These are phyloP conservation scores for Arthrinium phaeospermum DNA, from an alignment of 2,329 filamentous ascomycete species.

Conservation along the genomic window DNA sequence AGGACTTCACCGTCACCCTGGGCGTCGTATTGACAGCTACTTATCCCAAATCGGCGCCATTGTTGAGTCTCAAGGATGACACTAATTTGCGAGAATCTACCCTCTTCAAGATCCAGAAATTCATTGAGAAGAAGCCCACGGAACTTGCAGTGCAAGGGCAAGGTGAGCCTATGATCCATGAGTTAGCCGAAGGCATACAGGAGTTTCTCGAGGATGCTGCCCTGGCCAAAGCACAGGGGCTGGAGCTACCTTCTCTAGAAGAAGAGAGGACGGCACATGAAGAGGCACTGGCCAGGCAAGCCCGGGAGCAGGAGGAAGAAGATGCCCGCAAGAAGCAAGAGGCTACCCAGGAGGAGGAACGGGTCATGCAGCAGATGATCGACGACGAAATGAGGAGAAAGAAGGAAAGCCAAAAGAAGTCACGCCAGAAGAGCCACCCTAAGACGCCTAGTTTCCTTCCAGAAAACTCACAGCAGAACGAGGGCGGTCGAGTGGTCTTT, in stretches of 20 bases:
- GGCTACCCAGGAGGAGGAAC: constrained; percentile 71
- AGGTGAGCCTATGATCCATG: constrained; percentile 64
- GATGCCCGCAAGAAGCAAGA: constrained; percentile 59
- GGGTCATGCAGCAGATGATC: constrained; percentile 72
- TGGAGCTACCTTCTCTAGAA: constrained; percentile 82
- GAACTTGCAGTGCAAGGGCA: constrained; percentile 58
- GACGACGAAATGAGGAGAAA: constrained; percentile 74
- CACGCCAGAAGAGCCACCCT: constrained; percentile 64
- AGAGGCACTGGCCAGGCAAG: constrained; percentile 68
- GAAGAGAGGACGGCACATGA: constrained; percentile 88
- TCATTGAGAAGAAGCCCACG: constrained; percentile 63
- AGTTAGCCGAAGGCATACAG: constrained; percentile 72
- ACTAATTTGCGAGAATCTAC: constrained; percentile 72
- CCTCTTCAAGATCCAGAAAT: constrained; percentile 71
- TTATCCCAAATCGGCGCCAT: constrained; percentile 84
- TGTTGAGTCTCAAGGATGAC: constrained; percentile 71
- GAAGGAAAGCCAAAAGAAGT: constrained; percentile 67
- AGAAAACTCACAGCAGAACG: constrained; percentile 39
- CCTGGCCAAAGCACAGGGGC: constrained; percentile 73
- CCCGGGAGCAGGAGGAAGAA: constrained; percentile 59
- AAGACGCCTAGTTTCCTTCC: constrained; percentile 46
- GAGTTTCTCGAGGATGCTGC: constrained; percentile 88
- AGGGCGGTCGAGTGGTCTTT: constrained; percentile 58
- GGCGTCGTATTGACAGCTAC: constrained; percentile 84
- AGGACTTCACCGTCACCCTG: constrained; percentile 74